Base-by-base conservation (phyloP, 1,139 yeast species). In the Hansenula anomala region DNA sequence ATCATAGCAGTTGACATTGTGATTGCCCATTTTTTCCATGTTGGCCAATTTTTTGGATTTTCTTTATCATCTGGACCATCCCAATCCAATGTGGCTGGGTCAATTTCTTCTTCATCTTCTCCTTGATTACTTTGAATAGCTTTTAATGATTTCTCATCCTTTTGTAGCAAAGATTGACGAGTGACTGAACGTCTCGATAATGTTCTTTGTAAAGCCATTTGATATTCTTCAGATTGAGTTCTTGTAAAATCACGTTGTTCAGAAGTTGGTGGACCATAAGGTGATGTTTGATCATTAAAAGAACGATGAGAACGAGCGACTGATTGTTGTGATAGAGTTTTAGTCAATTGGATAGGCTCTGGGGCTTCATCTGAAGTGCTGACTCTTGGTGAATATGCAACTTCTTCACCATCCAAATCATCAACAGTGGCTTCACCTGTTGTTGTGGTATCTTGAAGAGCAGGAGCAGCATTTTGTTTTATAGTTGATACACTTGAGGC, bases 11-110 rank as follows among this genome's bases (percentile, higher is more conserved):
- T 75, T 1, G 77, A 69, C 71, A 77, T 69, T 0, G 89, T 80
- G 38, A 77, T 64, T 40, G 60, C 58, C 88, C 89, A 81, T 60
- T 74, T 79, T 52, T 72, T 78, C 72, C 73, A 65, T 1, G 38
- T 20, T 2, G 84, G 70, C 87, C 88, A 82, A 55, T 80, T 81
- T 43, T 67, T 69, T 8, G 90, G 90, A 54, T 80, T 75, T 30
- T 58, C 83, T 35, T 66, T 67, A 55, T 82, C 89, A 28, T 63
- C 66, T 2, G 75, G 76, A 1, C 69, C 63, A 51, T 82, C 89
- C 84, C 85, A 82, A 34, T 71, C 76, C 48, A 81, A 62, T 13
- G 67, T 63, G 13, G 58, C 50, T 2, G 76, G 67, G 37, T 69
- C 73, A 19, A 54, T 30, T 13, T 45, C 54, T 25, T 16, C 6